A percentile compares a stretch with the other conserved stretches of the same genome.
Conservation (phyloP, 2,329 filamentous ascomycete genomes). For the Cladophialophora immunda region DNA sequence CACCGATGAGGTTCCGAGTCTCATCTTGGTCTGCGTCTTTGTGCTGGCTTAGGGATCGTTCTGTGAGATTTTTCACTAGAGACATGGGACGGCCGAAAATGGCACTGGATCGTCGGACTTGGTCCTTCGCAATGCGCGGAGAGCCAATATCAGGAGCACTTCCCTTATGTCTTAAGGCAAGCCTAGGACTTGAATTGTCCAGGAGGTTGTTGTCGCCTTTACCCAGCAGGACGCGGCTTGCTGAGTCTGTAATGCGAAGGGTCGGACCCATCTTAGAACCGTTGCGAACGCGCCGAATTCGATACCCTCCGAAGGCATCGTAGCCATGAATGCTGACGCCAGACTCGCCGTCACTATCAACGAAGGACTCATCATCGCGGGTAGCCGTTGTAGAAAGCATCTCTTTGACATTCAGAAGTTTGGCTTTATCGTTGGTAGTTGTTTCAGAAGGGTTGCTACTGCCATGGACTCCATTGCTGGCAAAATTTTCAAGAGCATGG, state of each 20-base stretch:
- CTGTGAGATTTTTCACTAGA: slow-evolving; percentile 25
- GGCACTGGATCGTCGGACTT: slow-evolving; percentile 23
- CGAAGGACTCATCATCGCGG: slow-evolving; percentile 16
- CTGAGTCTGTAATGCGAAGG: slow-evolving; percentile 38
- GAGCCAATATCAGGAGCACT: slow-evolving; percentile 26
- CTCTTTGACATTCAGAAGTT: slow-evolving; percentile 25
- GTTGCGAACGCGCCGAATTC: slow-evolving; percentile 29
- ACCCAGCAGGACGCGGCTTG: slow-evolving; percentile 31
- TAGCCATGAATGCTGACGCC: slow-evolving; percentile 26
- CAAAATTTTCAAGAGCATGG: background rate
- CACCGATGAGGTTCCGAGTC: slow-evolving; percentile 15
- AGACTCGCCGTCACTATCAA: slow-evolving; percentile 19
- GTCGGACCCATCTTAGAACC: slow-evolving; percentile 29
- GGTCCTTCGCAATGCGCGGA: slow-evolving; percentile 12
- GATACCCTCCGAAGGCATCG: slow-evolving; percentile 34
- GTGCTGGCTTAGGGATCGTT: slow-evolving; percentile 15
- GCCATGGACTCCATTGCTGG: background rate
- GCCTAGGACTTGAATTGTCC: background rate
- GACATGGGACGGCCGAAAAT: slow-evolving; percentile 20
- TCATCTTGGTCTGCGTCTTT: slow-evolving; percentile 22
- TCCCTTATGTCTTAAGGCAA: slow-evolving; percentile 21
- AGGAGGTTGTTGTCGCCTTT: slow-evolving; percentile 4
- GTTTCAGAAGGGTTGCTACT: background rate
- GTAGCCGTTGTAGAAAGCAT: slow-evolving; percentile 26
- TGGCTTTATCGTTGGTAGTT: background rate